phyloP scores from a whole-genome alignment of 2,329 filamentous ascomycete species.

The Sarocladium oryzae region DNA sequence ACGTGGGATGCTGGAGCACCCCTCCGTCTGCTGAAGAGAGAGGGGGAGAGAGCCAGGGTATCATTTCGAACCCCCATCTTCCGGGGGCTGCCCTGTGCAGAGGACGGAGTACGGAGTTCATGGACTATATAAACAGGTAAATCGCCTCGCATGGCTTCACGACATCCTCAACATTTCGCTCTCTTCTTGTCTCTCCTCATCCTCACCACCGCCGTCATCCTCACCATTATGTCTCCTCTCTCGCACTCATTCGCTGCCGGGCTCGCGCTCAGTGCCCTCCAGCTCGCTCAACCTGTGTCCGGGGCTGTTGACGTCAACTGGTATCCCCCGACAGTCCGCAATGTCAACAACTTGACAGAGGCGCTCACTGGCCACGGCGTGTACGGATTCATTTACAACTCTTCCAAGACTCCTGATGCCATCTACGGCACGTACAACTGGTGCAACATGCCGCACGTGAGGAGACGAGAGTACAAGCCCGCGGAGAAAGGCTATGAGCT shows the following conservation, averaged over 20 bases:
- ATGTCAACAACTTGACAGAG: constrained; percentile 54
- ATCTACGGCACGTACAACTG: constrained; percentile 66
- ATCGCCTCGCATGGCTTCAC: too few relatives aligned
- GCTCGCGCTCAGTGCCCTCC: constrained; percentile 8
- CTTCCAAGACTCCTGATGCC: constrained; percentile 49
- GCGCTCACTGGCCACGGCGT: constrained; percentile 55
- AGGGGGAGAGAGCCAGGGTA: too few relatives aligned
- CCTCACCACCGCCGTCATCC: not conserved
- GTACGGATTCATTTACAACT: constrained; percentile 70
- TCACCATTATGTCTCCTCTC: not conserved
- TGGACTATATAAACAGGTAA: too few relatives aligned
- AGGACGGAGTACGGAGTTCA: too few relatives aligned
- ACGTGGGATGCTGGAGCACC: not conserved
- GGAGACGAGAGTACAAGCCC: constrained; percentile 55
- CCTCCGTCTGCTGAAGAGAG: not conserved
- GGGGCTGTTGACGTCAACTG: constrained; percentile 38
- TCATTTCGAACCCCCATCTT: too few relatives aligned
- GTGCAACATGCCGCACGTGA: constrained; percentile 87
- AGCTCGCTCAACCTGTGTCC: not conserved
- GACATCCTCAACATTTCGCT: too few relatives aligned
- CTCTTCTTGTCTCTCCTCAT: constrained; percentile 2
- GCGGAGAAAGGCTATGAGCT: constrained; percentile 53
- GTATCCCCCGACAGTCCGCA: constrained; percentile 48
- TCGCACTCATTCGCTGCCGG: constrained; percentile 5
- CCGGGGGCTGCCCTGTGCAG: too few relatives aligned